Base-by-base conservation (phyloP, 1,284 basidiomycete genomes). In the Ganoderma sinense region DNA sequence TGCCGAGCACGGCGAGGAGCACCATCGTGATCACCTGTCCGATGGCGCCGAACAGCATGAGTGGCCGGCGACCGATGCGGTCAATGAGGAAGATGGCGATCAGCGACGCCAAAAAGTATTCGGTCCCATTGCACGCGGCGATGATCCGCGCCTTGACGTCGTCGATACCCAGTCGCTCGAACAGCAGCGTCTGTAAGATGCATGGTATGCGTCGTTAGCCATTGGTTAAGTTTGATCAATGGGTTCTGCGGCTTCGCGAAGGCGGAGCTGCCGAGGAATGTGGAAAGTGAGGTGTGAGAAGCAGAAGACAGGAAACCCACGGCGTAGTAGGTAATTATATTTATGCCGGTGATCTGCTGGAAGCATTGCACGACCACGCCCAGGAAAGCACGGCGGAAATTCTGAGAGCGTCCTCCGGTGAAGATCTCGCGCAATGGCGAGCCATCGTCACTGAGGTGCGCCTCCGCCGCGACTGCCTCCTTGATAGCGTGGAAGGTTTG, bases 21-120 rank as follows among this genome's bases (percentile, higher is more conserved):
- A 88, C 83, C 81, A 89, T 88, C 68, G 88, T 91, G 60, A 88
- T 72, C 59, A 83, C 85, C 82, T 92, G 91, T n/a, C 89, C 89
- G 18, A 87, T 84, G 2, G 91, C 89, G 64, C 90, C 89, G 79
- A 86, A 87, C 74, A 94, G 85, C 89, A 93, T 91, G 40, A 92
- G 84, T 73, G 87, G 88, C 36, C 90, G 83, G 18, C 92, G 84
- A 0, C 92, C 92, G 6, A 88, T 83, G 45, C 84, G 86, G 71
- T 92, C 90, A 74, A 92, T 90, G 55, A 91, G 82, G 43, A 82
- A 75, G 65, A 91, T 82, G 23, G 89, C 89, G 39, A 86, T 80
- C 73, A 89, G 85, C 23, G 88, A 89, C 45, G 89, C 88, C 26
- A 90, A 75, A 78, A 91, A 90, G 75, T 91, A 91, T 78, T 91